These are phyloP conservation scores for Mycosarcoma maydis DNA, from an alignment of 1,284 basidiomycete genomes.

Conservation along the genomic window DNA sequence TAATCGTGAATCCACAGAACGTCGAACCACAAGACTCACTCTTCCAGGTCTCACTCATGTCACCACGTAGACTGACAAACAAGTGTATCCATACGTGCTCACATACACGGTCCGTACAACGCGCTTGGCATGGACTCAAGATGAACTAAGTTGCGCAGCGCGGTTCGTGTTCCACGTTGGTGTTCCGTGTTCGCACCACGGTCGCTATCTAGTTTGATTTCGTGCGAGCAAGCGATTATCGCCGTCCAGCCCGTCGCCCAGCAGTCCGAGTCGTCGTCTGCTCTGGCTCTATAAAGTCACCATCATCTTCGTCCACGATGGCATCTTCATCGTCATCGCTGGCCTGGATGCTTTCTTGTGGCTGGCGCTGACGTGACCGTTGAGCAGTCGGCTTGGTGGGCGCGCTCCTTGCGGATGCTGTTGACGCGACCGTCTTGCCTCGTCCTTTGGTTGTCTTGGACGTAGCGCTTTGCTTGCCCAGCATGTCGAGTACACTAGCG, in stretches of 20 bases:
- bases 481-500: conserved; percentile 34
- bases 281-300: conserved; percentile 41
- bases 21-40: no score
- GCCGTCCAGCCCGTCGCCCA: conserved; percentile 7
- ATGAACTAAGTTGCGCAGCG: no score
- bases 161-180: no score
- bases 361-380: conserved; percentile 5
- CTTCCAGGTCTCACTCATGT: no score
- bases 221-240: no score
- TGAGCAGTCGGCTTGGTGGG: background rate
- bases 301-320: conserved; percentile 29
- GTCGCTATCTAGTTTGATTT: no score
- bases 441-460: background rate
- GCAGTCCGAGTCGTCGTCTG: conserved; percentile 7
- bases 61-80: no score
- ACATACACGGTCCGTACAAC: no score
- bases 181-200: no score
- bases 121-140: no score
- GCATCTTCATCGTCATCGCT: conserved; percentile 29
- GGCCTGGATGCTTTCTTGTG: conserved; percentile 39
- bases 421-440: background rate
- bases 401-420: conserved; percentile 3
- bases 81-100: no score
- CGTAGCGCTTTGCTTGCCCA: conserved; percentile 11
- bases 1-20: no score